Conservation (phyloP, 1,284 basidiomycete species). For the Leccinum fallax region DNA sequence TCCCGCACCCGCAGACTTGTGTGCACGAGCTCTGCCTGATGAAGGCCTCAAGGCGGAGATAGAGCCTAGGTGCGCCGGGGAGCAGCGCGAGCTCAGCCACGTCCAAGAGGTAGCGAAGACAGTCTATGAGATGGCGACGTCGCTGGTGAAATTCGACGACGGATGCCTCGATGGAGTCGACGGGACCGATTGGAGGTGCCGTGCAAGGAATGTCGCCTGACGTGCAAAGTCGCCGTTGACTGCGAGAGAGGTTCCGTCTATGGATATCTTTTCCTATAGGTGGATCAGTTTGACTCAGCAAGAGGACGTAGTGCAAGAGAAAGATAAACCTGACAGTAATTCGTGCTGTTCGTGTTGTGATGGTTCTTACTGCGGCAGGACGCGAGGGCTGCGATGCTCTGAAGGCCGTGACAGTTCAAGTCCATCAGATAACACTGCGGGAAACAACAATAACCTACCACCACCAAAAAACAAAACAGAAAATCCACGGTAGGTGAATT, state of each 20-base stretch:
- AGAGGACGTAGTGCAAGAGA: no score
- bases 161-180: constrained; percentile 61
- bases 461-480: no score
- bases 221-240: constrained; percentile 75
- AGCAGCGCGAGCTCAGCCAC: constrained; percentile 43
- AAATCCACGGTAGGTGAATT: no score
- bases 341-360: constrained; percentile 67
- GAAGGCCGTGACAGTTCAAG: no score
- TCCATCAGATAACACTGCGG: no score
- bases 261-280: constrained; percentile 56
- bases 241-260: constrained; percentile 61
- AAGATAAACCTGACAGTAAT: constrained; percentile 65
- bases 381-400: no score
- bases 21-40: constrained; percentile 51
- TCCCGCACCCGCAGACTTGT: constrained; percentile 36
- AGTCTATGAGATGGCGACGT: constrained; percentile 68
- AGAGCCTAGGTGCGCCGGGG: constrained; percentile 45
- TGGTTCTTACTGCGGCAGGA: constrained; percentile 31
- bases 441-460: no score
- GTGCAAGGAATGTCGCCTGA: constrained; percentile 73
- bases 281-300: constrained; percentile 13
- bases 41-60: constrained; percentile 53
- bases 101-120: constrained; percentile 56
- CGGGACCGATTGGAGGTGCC: constrained; percentile 64
- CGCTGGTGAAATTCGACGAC: constrained; percentile 68